Conservation (phyloP, 1,284 basidiomycete species). For the Cutaneotrichosporon dermatis region DNA sequence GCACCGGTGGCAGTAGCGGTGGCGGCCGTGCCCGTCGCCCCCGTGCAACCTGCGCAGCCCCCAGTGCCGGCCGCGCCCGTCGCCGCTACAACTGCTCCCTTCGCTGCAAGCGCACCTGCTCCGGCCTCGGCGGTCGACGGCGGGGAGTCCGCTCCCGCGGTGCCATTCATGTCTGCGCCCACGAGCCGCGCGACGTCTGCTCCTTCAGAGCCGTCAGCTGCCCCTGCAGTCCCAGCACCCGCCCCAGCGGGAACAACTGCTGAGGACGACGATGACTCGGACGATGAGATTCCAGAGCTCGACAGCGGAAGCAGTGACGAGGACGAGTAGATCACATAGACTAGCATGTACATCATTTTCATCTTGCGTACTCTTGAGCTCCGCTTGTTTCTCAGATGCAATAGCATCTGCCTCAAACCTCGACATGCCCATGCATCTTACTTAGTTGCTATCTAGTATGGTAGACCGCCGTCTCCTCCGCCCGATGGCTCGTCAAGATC, state of each 20-base stretch:
- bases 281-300: slow-evolving; percentile 55
- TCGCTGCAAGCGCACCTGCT: background rate
- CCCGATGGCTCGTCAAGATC: slow-evolving; percentile 44
- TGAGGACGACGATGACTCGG: slow-evolving; percentile 36
- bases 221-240: background rate
- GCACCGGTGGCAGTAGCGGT: background rate
- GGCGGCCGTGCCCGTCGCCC: background rate
- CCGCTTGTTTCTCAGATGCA: too few species aligned
- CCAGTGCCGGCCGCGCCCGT: background rate
- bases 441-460: slow-evolving; percentile 29
- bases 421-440: too few species aligned
- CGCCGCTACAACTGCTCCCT: background rate
- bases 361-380: slow-evolving; percentile 2
- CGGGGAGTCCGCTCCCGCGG: too few species aligned
- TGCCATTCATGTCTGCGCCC: background rate
- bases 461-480: slow-evolving; percentile 40
- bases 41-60: too few species aligned
- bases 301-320: slow-evolving; percentile 41
- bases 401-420: too few species aligned
- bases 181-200: background rate
- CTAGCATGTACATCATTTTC: too few species aligned
- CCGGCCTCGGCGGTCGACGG: background rate
- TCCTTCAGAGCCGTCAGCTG: background rate
- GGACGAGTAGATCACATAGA: slow-evolving; percentile 7
- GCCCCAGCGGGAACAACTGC: background rate